Base-by-base conservation (phyloP, 768 basidiomycete species). In the Mycena venus region DNA sequence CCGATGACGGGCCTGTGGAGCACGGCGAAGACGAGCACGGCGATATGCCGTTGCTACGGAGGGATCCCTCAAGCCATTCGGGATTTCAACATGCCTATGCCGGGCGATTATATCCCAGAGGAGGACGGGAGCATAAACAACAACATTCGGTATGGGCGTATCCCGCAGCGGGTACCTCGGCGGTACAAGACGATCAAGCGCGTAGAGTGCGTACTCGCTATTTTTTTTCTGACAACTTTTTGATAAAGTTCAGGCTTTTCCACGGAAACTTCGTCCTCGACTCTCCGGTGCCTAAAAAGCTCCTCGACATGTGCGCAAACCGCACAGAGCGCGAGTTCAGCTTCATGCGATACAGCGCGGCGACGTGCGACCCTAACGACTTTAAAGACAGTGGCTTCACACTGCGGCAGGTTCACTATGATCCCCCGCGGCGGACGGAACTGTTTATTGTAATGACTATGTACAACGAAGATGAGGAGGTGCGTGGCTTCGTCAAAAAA, bases 371-470 rank as follows among this genome's bases (percentile, higher is more conserved):
- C 83, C 98, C 98, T 9, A 96, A 99, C 83, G 92, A 96, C 80
- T 99, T 99, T 83, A 89, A 92, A 79, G 86, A 91, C 31, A 83
- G 90, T 14, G 92, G 94, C 0, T 99, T 98, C 84, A 95, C 96
- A 0, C 88, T 99, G 9, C 91, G 98, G 3, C 97, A 98, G 82
- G 89, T 91, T n/a, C 91, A 95, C 78, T 97, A 98, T 82, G 95
- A 97, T 78, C 96, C 96, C 0, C 94, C 95, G 0, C 88, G 97
- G 23, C 88, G 94, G 38, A 98, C 97, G 38, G 98, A 99, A 83
- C 86, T 99, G 19, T 98, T 98, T 85, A 97, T 99, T 77, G 97
- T 98, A 51, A 94, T 99, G 91, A 99, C 97, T 17, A 98, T 99
- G 97, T 98, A 98, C 82, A 98, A 98, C 79, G 96, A 74, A 19